Conservation (phyloP, 192 early-diverging fungal genomes). For the Entrophospora sp. region DNA sequence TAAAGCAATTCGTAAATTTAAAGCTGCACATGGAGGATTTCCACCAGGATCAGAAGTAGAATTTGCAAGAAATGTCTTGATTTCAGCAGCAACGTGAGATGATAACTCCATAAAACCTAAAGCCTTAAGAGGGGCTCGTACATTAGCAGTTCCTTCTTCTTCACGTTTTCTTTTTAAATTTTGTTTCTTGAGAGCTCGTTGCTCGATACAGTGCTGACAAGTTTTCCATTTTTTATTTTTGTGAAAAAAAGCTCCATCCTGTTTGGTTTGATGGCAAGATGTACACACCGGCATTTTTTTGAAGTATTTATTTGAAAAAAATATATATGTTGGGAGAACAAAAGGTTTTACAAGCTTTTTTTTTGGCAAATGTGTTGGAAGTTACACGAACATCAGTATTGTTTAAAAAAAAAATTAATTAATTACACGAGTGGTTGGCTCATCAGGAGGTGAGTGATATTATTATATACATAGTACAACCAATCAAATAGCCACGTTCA, state of each 20-base stretch:
- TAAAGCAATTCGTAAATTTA: slow-evolving; percentile 5
- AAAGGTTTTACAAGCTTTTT: too few species aligned
- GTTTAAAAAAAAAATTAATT: too few species aligned
- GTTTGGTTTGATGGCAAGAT: slow-evolving; percentile 20
- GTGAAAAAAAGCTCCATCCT: slow-evolving; percentile 19
- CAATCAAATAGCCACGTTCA: too few species aligned
- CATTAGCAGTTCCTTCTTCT: not conserved
- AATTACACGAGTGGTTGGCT: too few species aligned
- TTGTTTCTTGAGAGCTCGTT: slow-evolving; percentile 14
- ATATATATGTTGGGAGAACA: too few species aligned
- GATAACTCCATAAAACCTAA: slow-evolving; percentile 13
- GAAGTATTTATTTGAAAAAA: not conserved
- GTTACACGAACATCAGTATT: too few species aligned
- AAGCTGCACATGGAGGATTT: not conserved
- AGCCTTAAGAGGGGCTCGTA: slow-evolving; percentile 2
- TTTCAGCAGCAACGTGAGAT: not conserved
- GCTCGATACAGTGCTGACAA: slow-evolving; percentile 18
- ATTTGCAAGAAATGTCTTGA: not conserved
- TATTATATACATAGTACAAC: too few species aligned
- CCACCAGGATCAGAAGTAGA: slow-evolving; percentile 10
- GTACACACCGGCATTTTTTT: slow-evolving; percentile 19
- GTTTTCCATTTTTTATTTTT: slow-evolving; percentile 22
- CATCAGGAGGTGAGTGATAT: too few species aligned
- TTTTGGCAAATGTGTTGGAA: too few species aligned
- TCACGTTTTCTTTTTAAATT: slow-evolving; percentile 17